These are phyloP conservation scores for Mitragyna speciosa DNA, from an alignment of 257 asterid species.

Conservation along the genomic window DNA sequence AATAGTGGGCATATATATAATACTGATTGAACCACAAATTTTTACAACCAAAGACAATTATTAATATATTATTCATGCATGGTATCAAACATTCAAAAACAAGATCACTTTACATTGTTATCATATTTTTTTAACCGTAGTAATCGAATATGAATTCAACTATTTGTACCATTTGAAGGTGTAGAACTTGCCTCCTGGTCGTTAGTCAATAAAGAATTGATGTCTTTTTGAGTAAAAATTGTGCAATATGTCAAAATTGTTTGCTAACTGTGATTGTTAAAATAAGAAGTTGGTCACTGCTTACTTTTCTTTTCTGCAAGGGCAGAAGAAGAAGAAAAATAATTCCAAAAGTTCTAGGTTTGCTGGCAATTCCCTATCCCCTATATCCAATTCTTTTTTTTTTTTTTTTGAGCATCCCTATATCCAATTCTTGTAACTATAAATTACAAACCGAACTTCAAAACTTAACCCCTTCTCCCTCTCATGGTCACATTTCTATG, in stretches of 20 bases:
- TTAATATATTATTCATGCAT: too few species aligned
- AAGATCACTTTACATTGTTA: too few species aligned
- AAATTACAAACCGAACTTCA: constrained; percentile 13
- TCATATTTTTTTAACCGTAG: too few species aligned
- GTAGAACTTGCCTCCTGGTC: too few species aligned
- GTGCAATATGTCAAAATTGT: constrained; percentile 16
- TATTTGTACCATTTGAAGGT: too few species aligned
- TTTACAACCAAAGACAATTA: too few species aligned
- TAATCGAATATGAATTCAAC: too few species aligned
- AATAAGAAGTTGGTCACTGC: constrained; percentile 39
- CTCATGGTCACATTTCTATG: constrained; percentile 25
- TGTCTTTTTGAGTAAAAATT: neutral
- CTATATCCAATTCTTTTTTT: neutral
- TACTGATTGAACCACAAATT: too few species aligned
- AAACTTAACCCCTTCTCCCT: constrained; percentile 8
- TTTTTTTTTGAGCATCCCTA: too few species aligned
- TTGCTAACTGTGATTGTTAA: constrained; percentile 27
- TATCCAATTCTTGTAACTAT: neutral
- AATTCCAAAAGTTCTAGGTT: neutral
- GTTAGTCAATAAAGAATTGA: too few species aligned
- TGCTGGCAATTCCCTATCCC: neutral
- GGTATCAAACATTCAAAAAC: too few species aligned
- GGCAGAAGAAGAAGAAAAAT: constrained; percentile 11
- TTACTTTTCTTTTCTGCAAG: constrained; percentile 32
- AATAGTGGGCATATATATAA: too few species aligned